Evolutionary conservation across 768 basidiomycete genomes (phyloP).

Genomic region (Hypholoma fasciculare): DNA sequence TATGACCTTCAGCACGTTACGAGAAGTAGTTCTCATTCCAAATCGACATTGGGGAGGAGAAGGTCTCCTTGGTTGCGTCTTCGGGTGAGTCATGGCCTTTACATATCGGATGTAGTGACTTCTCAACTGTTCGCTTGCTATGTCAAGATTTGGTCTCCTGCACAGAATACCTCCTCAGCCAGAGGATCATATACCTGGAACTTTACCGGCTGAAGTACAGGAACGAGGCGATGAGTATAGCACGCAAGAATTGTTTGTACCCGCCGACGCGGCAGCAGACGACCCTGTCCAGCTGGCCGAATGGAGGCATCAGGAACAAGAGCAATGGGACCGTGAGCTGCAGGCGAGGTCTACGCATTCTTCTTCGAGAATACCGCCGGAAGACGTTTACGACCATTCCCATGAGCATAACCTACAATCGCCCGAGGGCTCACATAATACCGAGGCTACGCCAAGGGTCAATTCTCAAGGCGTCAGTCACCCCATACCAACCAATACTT

Average conservation of each 20-base stretch:
- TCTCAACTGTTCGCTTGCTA: neutral
- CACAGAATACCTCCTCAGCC: constrained; percentile 90
- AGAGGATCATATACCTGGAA: constrained; percentile 54
- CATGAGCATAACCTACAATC: constrained; percentile 1
- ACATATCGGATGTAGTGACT: too few species aligned
- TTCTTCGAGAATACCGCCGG: neutral
- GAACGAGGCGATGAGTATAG: constrained; percentile 53
- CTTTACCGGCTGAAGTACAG: constrained; percentile 55
- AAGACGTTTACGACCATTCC: constrained; percentile 13
- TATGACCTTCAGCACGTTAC: constrained; percentile 61
- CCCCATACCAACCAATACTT: constrained; percentile 5
- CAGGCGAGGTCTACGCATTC: constrained; percentile 18
- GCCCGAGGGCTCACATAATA: neutral
- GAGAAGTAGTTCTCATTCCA: constrained; percentile 93
- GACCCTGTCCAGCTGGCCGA: constrained; percentile 28
- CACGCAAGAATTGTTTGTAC: constrained; percentile 70
- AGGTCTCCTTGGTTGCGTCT: constrained; percentile 92
- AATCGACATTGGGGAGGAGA: constrained; percentile 98
- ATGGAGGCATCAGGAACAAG: constrained; percentile 31
- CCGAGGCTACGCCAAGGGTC: neutral
- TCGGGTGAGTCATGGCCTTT: constrained; percentile 63
- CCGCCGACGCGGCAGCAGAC: constrained; percentile 53
- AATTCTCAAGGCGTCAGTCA: neutral
- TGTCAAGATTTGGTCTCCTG: constrained; percentile 77
- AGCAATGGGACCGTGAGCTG: constrained; percentile 29